Conservation (phyloP, 805 yeast genomes). For the Wickerhamomyces alni region DNA sequence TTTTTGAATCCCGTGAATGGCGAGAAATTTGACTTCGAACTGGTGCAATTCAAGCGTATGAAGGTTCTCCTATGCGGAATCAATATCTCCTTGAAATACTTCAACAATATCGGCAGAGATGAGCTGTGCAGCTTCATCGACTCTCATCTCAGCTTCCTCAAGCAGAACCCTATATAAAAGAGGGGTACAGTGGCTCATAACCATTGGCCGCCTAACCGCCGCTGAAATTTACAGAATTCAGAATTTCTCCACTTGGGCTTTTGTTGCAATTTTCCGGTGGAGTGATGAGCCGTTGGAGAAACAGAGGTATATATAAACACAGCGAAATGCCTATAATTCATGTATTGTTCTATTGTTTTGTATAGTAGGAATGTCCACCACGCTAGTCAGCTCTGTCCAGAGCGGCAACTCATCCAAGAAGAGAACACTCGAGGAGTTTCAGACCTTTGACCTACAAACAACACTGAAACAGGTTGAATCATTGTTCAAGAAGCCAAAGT, state of each 20-base stretch:
- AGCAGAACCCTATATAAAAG: constrained; percentile 4
- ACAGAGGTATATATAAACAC: too few relatives aligned
- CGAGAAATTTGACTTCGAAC: constrained; percentile 39
- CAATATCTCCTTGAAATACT: constrained; percentile 38
- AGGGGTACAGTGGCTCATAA: neutral
- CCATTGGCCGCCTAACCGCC: neutral
- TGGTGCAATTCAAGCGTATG: constrained; percentile 52
- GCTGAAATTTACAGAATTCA: too few relatives aligned
- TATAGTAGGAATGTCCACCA: neutral
- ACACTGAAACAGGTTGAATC: neutral
- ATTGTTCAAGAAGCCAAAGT: constrained; percentile 1
- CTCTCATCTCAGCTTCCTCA: constrained; percentile 38
- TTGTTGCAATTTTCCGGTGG: too few relatives aligned
- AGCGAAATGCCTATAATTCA: too few relatives aligned
- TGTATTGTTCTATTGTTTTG: neutral
- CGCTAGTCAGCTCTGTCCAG: neutral
- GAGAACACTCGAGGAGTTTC: neutral
- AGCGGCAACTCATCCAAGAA: neutral
- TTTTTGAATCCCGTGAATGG: neutral
- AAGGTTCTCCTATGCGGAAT: constrained; percentile 44
- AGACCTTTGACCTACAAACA: neutral
- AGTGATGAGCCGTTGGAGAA: too few relatives aligned
- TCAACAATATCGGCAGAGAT: constrained; percentile 33
- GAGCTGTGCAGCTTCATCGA: constrained; percentile 44
- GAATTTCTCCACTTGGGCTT: too few relatives aligned